A percentile compares a stretch with the other conserved stretches of the same genome.
phyloP scores from a whole-genome alignment of 2,329 filamentous ascomycete genomes.

The Ascocoryne sarcoides region DNA sequence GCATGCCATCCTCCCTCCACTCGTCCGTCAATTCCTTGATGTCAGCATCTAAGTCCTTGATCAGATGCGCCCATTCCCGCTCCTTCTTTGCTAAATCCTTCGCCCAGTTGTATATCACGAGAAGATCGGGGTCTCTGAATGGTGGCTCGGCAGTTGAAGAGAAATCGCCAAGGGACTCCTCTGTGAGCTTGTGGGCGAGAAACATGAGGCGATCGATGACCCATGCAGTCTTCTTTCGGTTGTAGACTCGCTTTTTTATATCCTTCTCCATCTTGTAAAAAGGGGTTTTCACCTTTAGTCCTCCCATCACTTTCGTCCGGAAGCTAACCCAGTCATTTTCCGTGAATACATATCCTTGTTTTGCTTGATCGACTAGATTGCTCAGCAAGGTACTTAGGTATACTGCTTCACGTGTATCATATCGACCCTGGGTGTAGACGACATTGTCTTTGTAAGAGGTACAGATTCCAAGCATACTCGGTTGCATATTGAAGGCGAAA shows the following conservation, averaged over 20 bases:
- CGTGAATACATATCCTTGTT: slow-evolving; percentile 45
- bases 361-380: slow-evolving; percentile 47
- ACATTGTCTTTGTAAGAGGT: slow-evolving; percentile 56
- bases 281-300: slow-evolving; percentile 10
- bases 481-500: slow-evolving; percentile 49
- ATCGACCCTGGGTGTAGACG: slow-evolving; percentile 49
- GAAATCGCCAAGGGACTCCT: slow-evolving; percentile 25
- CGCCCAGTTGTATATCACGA: slow-evolving; percentile 10
- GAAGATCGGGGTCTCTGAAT: slow-evolving; percentile 21
- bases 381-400: slow-evolving; percentile 43
- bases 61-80: slow-evolving; percentile 11
- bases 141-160: slow-evolving; percentile 7
- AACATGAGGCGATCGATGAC: slow-evolving; percentile 58
- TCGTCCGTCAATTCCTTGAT: background rate
- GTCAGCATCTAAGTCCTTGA: background rate
- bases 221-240: slow-evolving; percentile 31
- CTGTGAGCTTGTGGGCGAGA: slow-evolving; percentile 37
- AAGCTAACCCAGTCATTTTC: slow-evolving; percentile 34
- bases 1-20: background rate
- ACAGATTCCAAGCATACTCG: slow-evolving; percentile 51
- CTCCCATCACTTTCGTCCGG: slow-evolving; percentile 5
- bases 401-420: slow-evolving; percentile 37
- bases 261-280: slow-evolving; percentile 36
- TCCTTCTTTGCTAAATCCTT: slow-evolving; percentile 3
- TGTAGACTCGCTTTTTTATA: slow-evolving; percentile 1